These are phyloP conservation scores for Neophaeococcomyces aloes DNA, from an alignment of 2,329 filamentous ascomycete genomes.

Conservation along the genomic window DNA sequence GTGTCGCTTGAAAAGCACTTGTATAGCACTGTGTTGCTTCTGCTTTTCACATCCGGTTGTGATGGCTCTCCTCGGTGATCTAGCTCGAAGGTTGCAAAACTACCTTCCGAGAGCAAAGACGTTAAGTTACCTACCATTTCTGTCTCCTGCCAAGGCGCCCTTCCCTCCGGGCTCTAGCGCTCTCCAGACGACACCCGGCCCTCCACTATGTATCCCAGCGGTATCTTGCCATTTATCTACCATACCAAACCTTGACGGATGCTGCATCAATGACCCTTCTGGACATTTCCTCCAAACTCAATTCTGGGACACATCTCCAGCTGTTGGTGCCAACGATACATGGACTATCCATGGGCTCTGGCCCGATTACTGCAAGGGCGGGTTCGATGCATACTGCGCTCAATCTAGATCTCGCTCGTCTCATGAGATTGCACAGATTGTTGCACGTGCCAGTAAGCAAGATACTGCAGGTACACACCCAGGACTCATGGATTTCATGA, in stretches of 20 bases:
- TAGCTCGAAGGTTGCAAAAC: too few species aligned
- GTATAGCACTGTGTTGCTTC: too few species aligned
- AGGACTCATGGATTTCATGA: slow-evolving; percentile 56
- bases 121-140: too few species aligned
- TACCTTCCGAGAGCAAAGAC: too few species aligned
- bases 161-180: too few species aligned
- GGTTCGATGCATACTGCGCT: slow-evolving; percentile 58
- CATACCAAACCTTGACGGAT: slow-evolving; percentile 41
- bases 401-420: slow-evolving; percentile 42
- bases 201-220: slow-evolving; percentile 4
- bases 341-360: slow-evolving; percentile 68
- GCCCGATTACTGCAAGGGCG: slow-evolving; percentile 60
- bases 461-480: slow-evolving; percentile 11
- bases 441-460: slow-evolving; percentile 5
- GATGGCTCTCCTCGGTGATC: too few species aligned
- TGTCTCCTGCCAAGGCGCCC: too few species aligned
- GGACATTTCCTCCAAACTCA: slow-evolving; percentile 64
- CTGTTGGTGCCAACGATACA: slow-evolving; percentile 54
- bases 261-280: slow-evolving; percentile 64
- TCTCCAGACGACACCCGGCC: too few species aligned
- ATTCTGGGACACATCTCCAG: slow-evolving; percentile 62
- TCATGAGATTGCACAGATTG: slow-evolving; percentile 49
- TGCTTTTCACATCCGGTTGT: too few species aligned
- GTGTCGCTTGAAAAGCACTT: too few species aligned
- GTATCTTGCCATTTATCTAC: slow-evolving; percentile 16